phyloP scores from a whole-genome alignment of 352 stramenopile species.

The Phytophthora aleatoria region DNA sequence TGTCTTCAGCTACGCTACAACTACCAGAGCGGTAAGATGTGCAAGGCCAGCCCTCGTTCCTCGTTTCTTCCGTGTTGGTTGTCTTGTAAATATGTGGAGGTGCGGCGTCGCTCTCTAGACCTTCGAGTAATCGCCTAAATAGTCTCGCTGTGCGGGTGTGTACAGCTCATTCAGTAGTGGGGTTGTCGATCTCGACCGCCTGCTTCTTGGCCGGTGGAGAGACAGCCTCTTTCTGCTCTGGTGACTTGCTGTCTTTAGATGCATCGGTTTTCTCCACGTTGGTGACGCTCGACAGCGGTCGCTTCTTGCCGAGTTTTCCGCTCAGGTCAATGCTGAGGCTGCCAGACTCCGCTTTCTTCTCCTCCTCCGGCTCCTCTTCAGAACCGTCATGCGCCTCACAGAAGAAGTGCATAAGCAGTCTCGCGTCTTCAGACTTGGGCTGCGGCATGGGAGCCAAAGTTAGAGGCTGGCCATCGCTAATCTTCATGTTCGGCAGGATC shows the following conservation, averaged over 20 bases:
- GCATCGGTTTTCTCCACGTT: conserved; percentile 12
- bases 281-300: conserved; percentile 41
- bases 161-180: conserved; percentile 41
- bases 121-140: conserved; percentile 46
- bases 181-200: conserved; percentile 43
- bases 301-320: conserved; percentile 65
- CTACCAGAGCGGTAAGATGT: conserved; percentile 33
- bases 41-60: conserved; percentile 15
- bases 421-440: conserved; percentile 69
- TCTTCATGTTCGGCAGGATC: conserved; percentile 38
- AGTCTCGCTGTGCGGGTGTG: conserved; percentile 25
- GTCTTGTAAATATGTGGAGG: conserved; percentile 41
- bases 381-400: conserved; percentile 55
- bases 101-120: conserved; percentile 28
- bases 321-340: conserved; percentile 40
- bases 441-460: conserved; percentile 28
- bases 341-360: conserved; percentile 10
- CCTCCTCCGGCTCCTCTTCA: conserved; percentile 31
- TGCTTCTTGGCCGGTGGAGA: conserved; percentile 51
- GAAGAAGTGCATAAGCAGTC: conserved; percentile 81
- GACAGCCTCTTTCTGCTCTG: conserved; percentile 13
- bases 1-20: conserved; percentile 40
- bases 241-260: conserved; percentile 10
- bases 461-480: conserved; percentile 11
- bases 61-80: conserved; percentile 24